Conservation (phyloP, 495 filamentous ascomycete genomes). For the Sordaria brevicollis region DNA sequence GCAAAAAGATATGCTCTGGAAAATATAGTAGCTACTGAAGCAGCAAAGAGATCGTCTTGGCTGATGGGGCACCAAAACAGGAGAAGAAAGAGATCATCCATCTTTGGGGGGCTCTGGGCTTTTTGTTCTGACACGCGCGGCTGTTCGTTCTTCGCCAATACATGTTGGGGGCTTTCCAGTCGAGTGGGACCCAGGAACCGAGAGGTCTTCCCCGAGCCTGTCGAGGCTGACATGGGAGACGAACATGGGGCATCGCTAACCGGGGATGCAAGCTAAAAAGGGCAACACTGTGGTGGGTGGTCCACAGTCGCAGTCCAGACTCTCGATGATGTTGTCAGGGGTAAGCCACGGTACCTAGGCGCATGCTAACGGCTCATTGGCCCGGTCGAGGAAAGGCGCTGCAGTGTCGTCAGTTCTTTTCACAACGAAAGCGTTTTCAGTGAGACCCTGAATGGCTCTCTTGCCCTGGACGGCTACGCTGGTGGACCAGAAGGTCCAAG, state of each 20-base stretch:
- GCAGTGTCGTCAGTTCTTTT: neutral
- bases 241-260: neutral
- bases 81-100: conserved; percentile 4
- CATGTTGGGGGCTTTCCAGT: neutral
- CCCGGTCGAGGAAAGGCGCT: neutral
- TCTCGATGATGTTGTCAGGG: neutral
- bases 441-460: neutral
- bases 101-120: neutral
- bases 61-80: conserved; percentile 10
- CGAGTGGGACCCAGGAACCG: neutral
- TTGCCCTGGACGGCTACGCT: neutral
- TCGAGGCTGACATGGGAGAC: neutral
- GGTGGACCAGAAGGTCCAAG: neutral
- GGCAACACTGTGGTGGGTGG: neutral
- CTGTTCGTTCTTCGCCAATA: neutral
- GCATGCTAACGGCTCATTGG: neutral
- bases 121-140: neutral
- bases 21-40: conserved; percentile 9
- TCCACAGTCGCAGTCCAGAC: neutral
- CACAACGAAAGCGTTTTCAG: neutral
- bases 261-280: neutral
- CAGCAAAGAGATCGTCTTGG: conserved; percentile 12
- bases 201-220: neutral
- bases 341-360: neutral
- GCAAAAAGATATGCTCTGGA: conserved; percentile 26